Conservation (phyloP, 305 asterid genomes). For the Fraxinus sp. region DNA sequence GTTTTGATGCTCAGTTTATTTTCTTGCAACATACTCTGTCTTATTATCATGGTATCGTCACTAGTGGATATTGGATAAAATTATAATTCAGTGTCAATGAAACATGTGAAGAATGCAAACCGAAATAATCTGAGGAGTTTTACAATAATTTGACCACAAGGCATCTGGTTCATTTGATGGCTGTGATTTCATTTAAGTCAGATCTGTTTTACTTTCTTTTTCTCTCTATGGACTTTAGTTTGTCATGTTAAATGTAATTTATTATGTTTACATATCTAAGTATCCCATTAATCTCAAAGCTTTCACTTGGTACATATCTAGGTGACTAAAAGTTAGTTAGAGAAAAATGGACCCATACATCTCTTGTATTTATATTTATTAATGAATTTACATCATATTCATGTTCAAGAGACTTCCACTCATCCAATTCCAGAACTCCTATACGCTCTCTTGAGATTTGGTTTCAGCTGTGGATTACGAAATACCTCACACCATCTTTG, state of each 20-base stretch:
- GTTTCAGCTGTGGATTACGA: not conserved
- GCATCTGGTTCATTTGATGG: conserved; percentile 2
- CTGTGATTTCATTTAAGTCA: not conserved
- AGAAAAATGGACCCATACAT: not conserved
- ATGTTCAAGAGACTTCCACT: not conserved
- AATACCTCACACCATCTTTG: not conserved
- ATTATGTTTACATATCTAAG: not conserved
- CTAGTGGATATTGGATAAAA: not conserved
- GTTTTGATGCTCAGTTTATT: not conserved
- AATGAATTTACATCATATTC: not conserved
- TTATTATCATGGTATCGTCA: not conserved
- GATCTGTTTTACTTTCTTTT: not conserved
- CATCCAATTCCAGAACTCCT: not conserved
- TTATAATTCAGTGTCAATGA: conserved; percentile 3
- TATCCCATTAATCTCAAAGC: not conserved
- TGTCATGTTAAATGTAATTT: not conserved
- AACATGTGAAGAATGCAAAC: conserved; percentile 1
- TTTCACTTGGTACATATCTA: not conserved
- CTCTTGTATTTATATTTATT: not conserved
- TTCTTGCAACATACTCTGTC: not conserved
- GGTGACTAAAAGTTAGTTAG: not conserved
- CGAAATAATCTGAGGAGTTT: not conserved
- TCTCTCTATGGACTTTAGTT: not conserved
- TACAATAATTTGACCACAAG: conserved; percentile 12
- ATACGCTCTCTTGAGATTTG: not conserved